Evolutionary conservation across 768 basidiomycete species (phyloP).

Genomic region (Calocybe indica): DNA sequence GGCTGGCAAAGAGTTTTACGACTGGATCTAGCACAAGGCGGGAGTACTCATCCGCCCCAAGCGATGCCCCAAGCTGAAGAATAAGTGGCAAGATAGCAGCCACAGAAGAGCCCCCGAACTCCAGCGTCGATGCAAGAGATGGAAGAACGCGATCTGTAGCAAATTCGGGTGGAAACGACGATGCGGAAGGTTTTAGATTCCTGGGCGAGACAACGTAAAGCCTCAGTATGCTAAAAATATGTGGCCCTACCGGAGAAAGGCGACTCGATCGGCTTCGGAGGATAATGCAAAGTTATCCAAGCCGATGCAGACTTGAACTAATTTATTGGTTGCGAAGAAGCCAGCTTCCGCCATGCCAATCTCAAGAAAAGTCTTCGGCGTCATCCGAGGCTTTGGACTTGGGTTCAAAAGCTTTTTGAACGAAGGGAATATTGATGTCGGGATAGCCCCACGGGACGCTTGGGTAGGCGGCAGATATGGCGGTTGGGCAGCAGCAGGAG

Average conservation of each 20-base stretch:
- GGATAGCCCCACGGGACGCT: constrained; percentile 75
- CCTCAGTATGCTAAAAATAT: not conserved
- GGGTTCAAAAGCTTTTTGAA: constrained; percentile 92
- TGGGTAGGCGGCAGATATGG: constrained; percentile 76
- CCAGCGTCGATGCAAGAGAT: constrained; percentile 70
- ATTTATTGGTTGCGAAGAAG: constrained; percentile 77
- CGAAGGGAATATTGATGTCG: constrained; percentile 62
- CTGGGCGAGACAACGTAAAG: constrained; percentile 26
- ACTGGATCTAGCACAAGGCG: constrained; percentile 70
- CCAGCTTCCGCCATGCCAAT: constrained; percentile 76
- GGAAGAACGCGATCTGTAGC: constrained; percentile 83
- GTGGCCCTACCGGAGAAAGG: constrained; percentile 54
- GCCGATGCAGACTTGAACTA: constrained; percentile 80
- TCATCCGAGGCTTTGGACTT: constrained; percentile 72
- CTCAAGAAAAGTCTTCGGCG: constrained; percentile 72
- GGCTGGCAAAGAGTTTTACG: constrained; percentile 78
- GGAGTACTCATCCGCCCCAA: constrained; percentile 66
- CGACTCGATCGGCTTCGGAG: constrained; percentile 73
- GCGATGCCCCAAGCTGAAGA: constrained; percentile 68
- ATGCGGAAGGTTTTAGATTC: constrained; percentile 71
- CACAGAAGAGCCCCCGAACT: constrained; percentile 74
- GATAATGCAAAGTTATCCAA: constrained; percentile 81
- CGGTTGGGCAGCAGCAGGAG: constrained; percentile 59
- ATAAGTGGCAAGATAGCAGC: constrained; percentile 79
- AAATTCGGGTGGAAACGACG: constrained; percentile 84